Percentiles rank a stretch among this genome's conserved stretches.
These are phyloP conservation scores for Panicum miliaceum DNA, from an alignment of 176 grass and related monocot species.

Conservation along the genomic window DNA sequence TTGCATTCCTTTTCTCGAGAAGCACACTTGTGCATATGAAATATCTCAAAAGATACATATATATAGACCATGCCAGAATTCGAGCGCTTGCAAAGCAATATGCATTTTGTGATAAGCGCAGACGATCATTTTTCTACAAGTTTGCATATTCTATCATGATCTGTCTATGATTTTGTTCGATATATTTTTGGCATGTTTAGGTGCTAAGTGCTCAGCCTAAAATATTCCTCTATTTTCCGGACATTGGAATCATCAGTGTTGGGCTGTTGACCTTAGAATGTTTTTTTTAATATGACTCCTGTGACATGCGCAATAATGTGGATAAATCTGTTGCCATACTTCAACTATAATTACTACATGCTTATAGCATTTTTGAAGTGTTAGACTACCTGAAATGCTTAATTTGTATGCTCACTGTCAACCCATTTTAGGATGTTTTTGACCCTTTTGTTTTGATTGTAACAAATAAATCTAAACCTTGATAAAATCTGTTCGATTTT, in stretches of 20 bases:
- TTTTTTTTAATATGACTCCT: slow-evolving; percentile 20
- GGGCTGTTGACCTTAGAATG: slow-evolving; percentile 15
- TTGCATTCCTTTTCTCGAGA: background rate
- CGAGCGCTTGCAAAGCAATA: background rate
- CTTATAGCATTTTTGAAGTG: slow-evolving; percentile 27
- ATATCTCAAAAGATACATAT: background rate
- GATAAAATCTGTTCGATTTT: slow-evolving; percentile 24
- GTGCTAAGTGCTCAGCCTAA: background rate
- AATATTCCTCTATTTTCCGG: background rate
- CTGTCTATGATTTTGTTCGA: background rate
- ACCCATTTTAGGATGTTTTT: background rate
- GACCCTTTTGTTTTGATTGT: background rate
- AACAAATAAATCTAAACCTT: slow-evolving; percentile 29
- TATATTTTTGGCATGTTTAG: background rate
- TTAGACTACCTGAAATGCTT: slow-evolving; percentile 13
- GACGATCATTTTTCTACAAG: background rate
- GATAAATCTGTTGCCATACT: slow-evolving; percentile 24
- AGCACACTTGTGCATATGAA: background rate
- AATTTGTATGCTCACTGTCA: slow-evolving; percentile 1
- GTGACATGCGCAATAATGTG: background rate
- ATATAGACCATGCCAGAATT: background rate
- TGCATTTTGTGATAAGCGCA: background rate
- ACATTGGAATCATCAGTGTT: slow-evolving; percentile 11
- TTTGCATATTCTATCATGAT: background rate
- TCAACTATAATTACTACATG: background rate